Percentiles rank a stretch among this genome's conserved stretches.
phyloP scores from a whole-genome alignment of 2,329 filamentous ascomycete species.

The Periglandula ipomoeae region DNA sequence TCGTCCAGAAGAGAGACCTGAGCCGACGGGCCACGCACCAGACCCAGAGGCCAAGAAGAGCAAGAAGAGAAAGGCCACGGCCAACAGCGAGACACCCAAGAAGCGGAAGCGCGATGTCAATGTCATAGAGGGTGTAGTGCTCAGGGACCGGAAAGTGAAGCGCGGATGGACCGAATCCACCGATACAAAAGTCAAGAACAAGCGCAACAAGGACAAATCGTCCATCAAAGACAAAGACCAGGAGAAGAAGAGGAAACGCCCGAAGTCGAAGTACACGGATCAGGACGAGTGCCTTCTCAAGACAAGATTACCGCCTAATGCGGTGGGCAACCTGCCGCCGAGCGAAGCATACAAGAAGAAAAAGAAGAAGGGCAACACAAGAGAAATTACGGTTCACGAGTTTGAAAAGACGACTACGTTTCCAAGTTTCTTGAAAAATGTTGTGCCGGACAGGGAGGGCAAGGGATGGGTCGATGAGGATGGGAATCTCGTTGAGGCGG shows the following conservation, averaged over 20 bases:
- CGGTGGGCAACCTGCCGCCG: slow-evolving; percentile 31
- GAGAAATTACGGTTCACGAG: slow-evolving; percentile 70
- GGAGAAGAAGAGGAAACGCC: slow-evolving; percentile 46
- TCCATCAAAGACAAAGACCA: slow-evolving; percentile 36
- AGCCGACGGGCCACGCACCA: slow-evolving; percentile 22
- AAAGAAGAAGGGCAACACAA: slow-evolving; percentile 40
- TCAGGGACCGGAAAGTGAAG: slow-evolving; percentile 73
- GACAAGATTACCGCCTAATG: slow-evolving; percentile 53
- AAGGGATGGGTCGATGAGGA: slow-evolving; percentile 75
- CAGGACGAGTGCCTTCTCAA: slow-evolving; percentile 78
- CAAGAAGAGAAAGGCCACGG: slow-evolving; percentile 26
- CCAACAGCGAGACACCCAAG: slow-evolving; percentile 25
- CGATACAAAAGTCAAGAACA: slow-evolving; percentile 37
- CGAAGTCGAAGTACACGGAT: slow-evolving; percentile 72
- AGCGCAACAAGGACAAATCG: slow-evolving; percentile 36
- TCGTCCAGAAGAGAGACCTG: slow-evolving; percentile 40
- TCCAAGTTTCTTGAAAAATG: slow-evolving; percentile 66
- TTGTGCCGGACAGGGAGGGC: slow-evolving; percentile 19
- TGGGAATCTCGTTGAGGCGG: slow-evolving; percentile 63
- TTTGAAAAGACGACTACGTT: slow-evolving; percentile 79
- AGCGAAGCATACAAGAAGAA: slow-evolving; percentile 44
- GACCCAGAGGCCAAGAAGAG: slow-evolving; percentile 19
- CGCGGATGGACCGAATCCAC: slow-evolving; percentile 76
- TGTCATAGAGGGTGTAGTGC: slow-evolving; percentile 55
- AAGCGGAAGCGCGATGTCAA: slow-evolving; percentile 45